Evolutionary conservation across 495 filamentous ascomycete genomes (phyloP).

Genomic region (Choiromyces venosus): DNA sequence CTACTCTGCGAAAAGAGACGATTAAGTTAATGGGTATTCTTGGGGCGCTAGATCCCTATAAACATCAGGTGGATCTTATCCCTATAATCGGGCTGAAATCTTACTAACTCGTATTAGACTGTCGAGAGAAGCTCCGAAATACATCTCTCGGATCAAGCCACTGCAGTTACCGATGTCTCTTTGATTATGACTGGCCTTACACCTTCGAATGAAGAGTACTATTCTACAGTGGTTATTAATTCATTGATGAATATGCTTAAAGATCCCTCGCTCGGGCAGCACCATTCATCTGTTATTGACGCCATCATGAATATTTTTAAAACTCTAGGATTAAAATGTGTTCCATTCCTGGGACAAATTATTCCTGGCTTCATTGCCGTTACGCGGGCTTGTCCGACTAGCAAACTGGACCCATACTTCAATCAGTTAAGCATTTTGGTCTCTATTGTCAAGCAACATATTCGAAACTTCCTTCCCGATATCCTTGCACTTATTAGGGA

Average conservation of each 20-base stretch:
- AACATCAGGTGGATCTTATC: constrained; percentile 59
- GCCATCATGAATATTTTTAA: constrained; percentile 98
- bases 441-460: constrained; percentile 91
- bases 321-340: constrained; percentile 88
- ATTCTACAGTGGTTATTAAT: constrained; percentile 95
- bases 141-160: constrained; percentile 45
- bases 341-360: constrained; percentile 85
- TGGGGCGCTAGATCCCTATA: constrained; percentile 94
- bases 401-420: constrained; percentile 86
- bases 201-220: constrained; percentile 95
- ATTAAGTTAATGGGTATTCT: constrained; percentile 94
- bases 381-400: constrained; percentile 66
- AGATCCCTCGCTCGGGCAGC: constrained; percentile 77
- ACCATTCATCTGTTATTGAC: constrained; percentile 93
- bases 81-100: constrained; percentile 47
- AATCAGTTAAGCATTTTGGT: constrained; percentile 91
- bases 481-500: constrained; percentile 79
- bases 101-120: constrained; percentile 14
- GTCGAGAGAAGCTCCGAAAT: constrained; percentile 39
- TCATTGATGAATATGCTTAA: constrained; percentile 85
- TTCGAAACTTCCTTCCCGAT: constrained; percentile 74
- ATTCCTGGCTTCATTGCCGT: constrained; percentile 88
- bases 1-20: constrained; percentile 79
- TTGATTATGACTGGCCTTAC: constrained; percentile 97
- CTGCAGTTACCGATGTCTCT: constrained; percentile 81